Base-by-base conservation (phyloP, 1,284 basidiomycete species). In the Exobasidium rhododendri region DNA sequence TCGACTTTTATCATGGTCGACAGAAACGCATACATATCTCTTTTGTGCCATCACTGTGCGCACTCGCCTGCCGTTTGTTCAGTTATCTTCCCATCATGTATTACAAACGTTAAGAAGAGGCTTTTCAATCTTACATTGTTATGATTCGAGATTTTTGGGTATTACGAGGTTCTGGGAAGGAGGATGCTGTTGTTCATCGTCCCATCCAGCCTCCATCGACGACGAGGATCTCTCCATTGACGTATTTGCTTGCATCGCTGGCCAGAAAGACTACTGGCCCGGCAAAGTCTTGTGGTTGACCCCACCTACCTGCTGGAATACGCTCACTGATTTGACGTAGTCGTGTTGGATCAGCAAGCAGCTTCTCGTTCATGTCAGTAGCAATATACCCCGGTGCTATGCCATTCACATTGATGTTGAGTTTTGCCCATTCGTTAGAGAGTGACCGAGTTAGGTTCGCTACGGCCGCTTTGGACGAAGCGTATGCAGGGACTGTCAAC, bases 261-360 rank as follows among this genome's bases (percentile, higher is more conserved):
- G 92, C 90, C 35, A 97, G 86, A 82, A 91, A 97, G n/a, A 96
- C 86, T 58, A 90, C 81, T 0, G 91, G 89, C 4, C 93, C 93
- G 32, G 89, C 91, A 81, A 97, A 94, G 82, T 97, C 93, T 47
- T 83, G 83, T 1, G 93, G 91, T 31, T 85, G 82, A 43, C 91
- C 94, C 94, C 94, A 97, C 63, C 93, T 83, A 20, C 87, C 69
- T 2, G 70, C 70, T 1, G 73, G 73, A 32, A 75, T 74, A n/a
- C 71, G 66, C 53, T 94, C 92, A 61, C 90, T 87, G 76, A 97
- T 94, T 82, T 97, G 93, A 58, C 87, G 86, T 62, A 88, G 83
- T 56, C 91, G 86, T 46, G 83, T 84, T 43, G 88, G 86, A 80
- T 93, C 88, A 54, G 84, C 83, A 49, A 92, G 84, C 49, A 93